These are phyloP conservation scores for Wickerhamiella shivajii DNA, from an alignment of 805 yeast species.

Conservation along the genomic window DNA sequence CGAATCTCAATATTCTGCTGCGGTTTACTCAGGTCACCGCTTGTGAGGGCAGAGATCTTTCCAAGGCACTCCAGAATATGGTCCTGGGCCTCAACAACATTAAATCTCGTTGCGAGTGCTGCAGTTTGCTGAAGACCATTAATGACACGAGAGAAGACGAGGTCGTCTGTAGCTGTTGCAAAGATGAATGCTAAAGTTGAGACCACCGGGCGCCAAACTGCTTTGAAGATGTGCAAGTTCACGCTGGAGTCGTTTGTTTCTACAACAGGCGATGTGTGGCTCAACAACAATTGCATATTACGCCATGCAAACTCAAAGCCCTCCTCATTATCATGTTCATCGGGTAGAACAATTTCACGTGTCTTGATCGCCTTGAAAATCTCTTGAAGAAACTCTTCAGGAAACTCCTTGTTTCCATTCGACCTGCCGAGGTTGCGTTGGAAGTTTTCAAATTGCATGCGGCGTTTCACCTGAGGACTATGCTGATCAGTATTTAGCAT, in stretches of 20 bases:
- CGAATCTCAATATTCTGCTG: slow-evolving; percentile 23
- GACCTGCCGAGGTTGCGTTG: slow-evolving; percentile 68
- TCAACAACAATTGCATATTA: slow-evolving; percentile 19
- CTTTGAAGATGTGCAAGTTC: slow-evolving; percentile 57
- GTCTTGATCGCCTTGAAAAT: slow-evolving; percentile 70
- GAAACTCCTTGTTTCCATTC: slow-evolving; percentile 52
- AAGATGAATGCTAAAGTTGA: slow-evolving; percentile 64
- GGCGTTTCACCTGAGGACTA: slow-evolving; percentile 81
- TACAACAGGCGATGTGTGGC: slow-evolving; percentile 16
- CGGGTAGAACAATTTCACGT: slow-evolving; percentile 92
- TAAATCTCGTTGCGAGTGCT: slow-evolving; percentile 52
- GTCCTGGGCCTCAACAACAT: slow-evolving; percentile 43
- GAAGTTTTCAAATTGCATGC: slow-evolving; percentile 79
- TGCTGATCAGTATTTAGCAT: slow-evolving; percentile 90
- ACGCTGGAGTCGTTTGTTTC: slow-evolving; percentile 29
- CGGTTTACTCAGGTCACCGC: slow-evolving; percentile 24
- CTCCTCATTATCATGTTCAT: slow-evolving; percentile 85
- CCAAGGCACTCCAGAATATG: slow-evolving; percentile 51
- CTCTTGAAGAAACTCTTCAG: slow-evolving; percentile 67
- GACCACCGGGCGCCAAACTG: slow-evolving; percentile 48
- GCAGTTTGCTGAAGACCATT: slow-evolving; percentile 80
- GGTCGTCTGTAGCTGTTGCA: slow-evolving; percentile 81
- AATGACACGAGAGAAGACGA: slow-evolving; percentile 72
- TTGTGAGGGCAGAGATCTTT: slow-evolving; percentile 51
- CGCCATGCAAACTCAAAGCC: slow-evolving; percentile 70